Percentiles rank a stretch among this genome's conserved stretches.
Conservation (phyloP, 2,329 filamentous ascomycete genomes). For the Coniochaeta sp. region DNA sequence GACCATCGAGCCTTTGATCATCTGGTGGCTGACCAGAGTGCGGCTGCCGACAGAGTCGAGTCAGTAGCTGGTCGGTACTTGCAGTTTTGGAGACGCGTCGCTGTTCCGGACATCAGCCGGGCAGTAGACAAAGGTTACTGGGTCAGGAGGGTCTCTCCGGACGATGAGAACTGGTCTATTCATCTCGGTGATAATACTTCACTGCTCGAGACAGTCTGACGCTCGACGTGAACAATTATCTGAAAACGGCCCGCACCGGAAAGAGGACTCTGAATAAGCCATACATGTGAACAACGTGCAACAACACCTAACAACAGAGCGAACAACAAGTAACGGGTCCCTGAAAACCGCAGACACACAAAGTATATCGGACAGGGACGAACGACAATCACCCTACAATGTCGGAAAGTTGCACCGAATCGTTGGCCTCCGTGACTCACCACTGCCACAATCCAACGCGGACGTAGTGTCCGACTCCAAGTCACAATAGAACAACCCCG, state of each 20-base stretch:
- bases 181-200: not conserved
- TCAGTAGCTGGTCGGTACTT: not conserved
- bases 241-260: not conserved
- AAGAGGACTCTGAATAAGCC: not conserved
- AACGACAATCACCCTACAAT: not conserved
- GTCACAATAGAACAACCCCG: not conserved
- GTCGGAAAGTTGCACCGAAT: not conserved
- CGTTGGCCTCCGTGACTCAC: not conserved
- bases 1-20: slow-evolving; percentile 1
- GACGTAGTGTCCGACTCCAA: not conserved
- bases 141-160: slow-evolving; percentile 3
- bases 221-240: not conserved
- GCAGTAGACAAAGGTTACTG: slow-evolving; percentile 4
- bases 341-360: no score
- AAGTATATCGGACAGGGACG: not conserved
- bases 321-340: no score
- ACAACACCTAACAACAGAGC: no score
- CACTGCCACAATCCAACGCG: not conserved
- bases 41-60: not conserved
- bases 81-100: slow-evolving; percentile 6
- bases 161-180: not conserved
- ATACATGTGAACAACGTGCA: not conserved
- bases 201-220: not conserved
- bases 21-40: slow-evolving; percentile 2
- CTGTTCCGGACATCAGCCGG: not conserved